Evolutionary conservation across 345 rosid species (phyloP).

Genomic region (Dimocarpus longan): DNA sequence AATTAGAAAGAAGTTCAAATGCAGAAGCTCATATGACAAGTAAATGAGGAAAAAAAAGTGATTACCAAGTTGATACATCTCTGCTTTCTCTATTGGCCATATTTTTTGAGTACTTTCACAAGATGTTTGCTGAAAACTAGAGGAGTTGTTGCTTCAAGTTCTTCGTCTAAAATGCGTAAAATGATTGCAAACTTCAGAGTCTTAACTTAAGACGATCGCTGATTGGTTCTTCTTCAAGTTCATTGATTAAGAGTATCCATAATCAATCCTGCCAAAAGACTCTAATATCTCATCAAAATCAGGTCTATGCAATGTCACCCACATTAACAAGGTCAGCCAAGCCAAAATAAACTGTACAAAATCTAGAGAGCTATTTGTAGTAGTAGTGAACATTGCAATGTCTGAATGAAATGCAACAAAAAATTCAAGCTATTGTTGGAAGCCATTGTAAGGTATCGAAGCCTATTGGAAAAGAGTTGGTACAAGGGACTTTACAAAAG

Average conservation of each 20-base stretch:
- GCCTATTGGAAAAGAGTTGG: neutral
- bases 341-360: no score
- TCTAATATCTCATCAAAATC: neutral
- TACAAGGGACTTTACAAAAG: no score
- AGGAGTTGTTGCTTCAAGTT: neutral
- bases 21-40: neutral
- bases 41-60: neutral
- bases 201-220: no score
- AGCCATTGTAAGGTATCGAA: neutral
- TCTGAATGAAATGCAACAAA: neutral
- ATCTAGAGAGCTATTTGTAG: neutral
- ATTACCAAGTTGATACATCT: slow-evolving; percentile 17
- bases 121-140: neutral
- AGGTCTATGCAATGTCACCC: no score
- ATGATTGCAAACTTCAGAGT: neutral
- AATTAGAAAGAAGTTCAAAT: neutral
- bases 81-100: slow-evolving; percentile 22
- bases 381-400: neutral
- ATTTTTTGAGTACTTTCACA: neutral
- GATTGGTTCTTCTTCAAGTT: neutral
- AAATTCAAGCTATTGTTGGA: neutral
- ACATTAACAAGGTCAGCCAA: no score
- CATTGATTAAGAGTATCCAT: neutral
- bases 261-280: neutral
- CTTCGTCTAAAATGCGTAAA: neutral